A percentile compares a stretch with the other conserved stretches of the same genome.
These are phyloP conservation scores for Phylloporus arenicola DNA, from an alignment of 768 basidiomycete genomes.

Conservation along the genomic window DNA sequence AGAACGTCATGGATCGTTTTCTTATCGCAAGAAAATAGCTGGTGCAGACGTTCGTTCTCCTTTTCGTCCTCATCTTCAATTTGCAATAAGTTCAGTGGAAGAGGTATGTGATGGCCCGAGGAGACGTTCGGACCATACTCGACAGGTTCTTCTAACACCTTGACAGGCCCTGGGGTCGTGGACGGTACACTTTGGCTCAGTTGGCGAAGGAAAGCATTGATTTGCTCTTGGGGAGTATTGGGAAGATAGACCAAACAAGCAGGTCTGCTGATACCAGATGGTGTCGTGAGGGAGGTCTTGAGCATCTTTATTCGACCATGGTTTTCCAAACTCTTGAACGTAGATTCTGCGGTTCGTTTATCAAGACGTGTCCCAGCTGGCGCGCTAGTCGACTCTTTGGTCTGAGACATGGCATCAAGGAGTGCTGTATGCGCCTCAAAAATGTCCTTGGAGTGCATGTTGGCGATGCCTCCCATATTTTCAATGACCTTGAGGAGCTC, in stretches of 20 bases:
- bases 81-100: background rate
- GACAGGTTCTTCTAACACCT: conserved; percentile 49
- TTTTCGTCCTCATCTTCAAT: background rate
- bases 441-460: conserved; percentile 63
- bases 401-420: conserved; percentile 49
- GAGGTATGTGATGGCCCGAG: conserved; percentile 6
- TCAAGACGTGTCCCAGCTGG: conserved; percentile 65
- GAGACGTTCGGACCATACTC: conserved; percentile 48
- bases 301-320: conserved; percentile 67
- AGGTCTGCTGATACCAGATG: conserved; percentile 54
- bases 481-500: conserved; percentile 68
- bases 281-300: conserved; percentile 55
- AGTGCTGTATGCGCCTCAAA: conserved; percentile 60
- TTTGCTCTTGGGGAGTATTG: conserved; percentile 43
- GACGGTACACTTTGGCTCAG: conserved; percentile 37
- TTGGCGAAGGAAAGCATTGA: conserved; percentile 56
- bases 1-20: background rate
- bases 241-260: conserved; percentile 65
- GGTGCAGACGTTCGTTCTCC: background rate
- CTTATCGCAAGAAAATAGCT: background rate
- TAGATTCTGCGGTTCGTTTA: conserved; percentile 61
- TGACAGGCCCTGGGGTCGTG: conserved; percentile 33
- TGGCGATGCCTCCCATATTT: conserved; percentile 60
- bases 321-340: conserved; percentile 56
- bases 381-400: conserved; percentile 66